phyloP scores from a whole-genome alignment of 2,329 filamentous ascomycete genomes.

The Colletotrichum zoysiae region DNA sequence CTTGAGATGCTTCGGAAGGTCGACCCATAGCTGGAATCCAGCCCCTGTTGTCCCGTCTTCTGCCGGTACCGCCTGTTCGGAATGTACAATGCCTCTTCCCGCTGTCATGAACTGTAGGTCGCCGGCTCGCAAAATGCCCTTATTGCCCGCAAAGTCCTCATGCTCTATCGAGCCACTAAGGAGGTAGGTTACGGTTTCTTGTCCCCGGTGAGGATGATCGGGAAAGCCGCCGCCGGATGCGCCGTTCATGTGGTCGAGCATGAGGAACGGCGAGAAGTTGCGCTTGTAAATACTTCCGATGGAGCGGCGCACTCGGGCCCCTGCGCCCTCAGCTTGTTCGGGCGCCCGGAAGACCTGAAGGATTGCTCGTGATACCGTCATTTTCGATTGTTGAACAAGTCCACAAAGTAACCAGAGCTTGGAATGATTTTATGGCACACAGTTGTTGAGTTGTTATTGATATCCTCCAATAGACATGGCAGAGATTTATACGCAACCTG shows the following conservation, averaged over 20 bases:
- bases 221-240: constrained; percentile 87
- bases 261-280: constrained; percentile 92
- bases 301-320: constrained; percentile 86
- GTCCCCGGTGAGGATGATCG: constrained; percentile 86
- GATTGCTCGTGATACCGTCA: constrained; percentile 80
- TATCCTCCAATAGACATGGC: not conserved
- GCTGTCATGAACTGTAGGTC: constrained; percentile 99
- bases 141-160: constrained; percentile 90
- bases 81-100: constrained; percentile 90
- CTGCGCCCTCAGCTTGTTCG: constrained; percentile 89
- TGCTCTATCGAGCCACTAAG: constrained; percentile 87
- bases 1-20: constrained; percentile 86
- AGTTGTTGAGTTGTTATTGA: not conserved
- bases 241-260: constrained; percentile 94
- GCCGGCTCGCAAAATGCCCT: constrained; percentile 85
- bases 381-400: constrained; percentile 47
- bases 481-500: not conserved
- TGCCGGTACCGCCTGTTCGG: constrained; percentile 91
- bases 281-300: constrained; percentile 86
- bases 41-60: constrained; percentile 81
- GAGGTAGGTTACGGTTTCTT: constrained; percentile 91
- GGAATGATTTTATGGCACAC: not conserved
- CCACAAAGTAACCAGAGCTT: rapidly evolving
- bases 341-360: constrained; percentile 85
- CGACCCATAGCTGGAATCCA: constrained; percentile 96